Base-by-base conservation (phyloP, 2,329 filamentous ascomycete species). In the Ceratocystiopsis sp. region DNA sequence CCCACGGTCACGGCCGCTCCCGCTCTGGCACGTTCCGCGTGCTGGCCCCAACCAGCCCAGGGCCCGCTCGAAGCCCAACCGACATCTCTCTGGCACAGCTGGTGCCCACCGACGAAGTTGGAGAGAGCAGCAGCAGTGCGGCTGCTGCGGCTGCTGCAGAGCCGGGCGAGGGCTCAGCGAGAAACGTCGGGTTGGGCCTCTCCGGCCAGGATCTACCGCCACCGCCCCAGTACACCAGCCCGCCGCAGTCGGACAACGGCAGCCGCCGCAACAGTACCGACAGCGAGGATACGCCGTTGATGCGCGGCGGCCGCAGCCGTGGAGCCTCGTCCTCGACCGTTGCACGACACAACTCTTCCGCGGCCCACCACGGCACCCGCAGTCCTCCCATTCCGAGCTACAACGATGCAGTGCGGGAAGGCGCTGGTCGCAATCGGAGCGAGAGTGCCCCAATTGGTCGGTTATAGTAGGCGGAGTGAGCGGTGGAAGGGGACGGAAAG, bases 51-150 rank as follows among this genome's bases (percentile, higher is more conserved):
- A 82, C 82, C 17, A 94, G 84, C 55, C 87, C 89, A 0, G 91
- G 91, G 3, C 91, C 91, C 2, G 72, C 86, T 48, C 75, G 89
- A 52, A 93, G 84, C 55, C 87, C 91, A 10, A 96, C 91, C 12
- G 91, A 96, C 59, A 98, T 98, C 51, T 95, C 87, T 10, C 73
- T 98, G 40, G 84, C 87, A 25, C 85, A 89, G 54, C 71, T 95
- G 42, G 78, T 84, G 38, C 81, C 71, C 3, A 68, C 63, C 48
- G 80, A 87, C 51, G 72, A 77, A 44, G 73, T 68, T n/a, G 84
- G 85, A 54, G 84, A 86, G 45, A 70, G 75, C 19, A 82, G 75
- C 19, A 82, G 47, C 15, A 46, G 50, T 18, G 55, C 51, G 50
- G 62, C 56, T 51, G 60, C 43, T 11, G 45, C 19, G 4, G 33